Percentiles rank a stretch among this genome's conserved stretches.
phyloP scores from a whole-genome alignment of 1,139 yeast genomes.

The Taphrina betulina region DNA sequence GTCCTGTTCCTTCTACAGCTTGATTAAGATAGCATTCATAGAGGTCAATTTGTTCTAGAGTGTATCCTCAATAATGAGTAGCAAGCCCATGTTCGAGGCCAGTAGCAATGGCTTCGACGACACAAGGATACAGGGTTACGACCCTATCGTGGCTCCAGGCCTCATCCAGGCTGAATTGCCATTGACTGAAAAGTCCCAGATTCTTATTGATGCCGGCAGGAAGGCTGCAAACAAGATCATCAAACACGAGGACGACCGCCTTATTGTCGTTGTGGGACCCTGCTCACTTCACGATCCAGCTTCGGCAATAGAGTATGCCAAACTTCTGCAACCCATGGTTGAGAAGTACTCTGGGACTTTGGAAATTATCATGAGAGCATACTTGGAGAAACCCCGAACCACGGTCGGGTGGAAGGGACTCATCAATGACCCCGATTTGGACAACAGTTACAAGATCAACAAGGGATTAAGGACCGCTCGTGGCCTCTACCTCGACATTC shows the following conservation, averaged over 20 bases:
- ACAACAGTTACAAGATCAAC: conserved; percentile 89
- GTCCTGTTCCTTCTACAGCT: too few relatives aligned
- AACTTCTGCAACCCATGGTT: conserved; percentile 61
- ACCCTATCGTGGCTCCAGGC: conserved; percentile 95
- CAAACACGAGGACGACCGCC: conserved; percentile 63
- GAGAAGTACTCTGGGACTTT: conserved; percentile 72
- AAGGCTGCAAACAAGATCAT: conserved; percentile 69
- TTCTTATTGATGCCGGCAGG: conserved; percentile 73
- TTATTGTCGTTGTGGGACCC: conserved; percentile 86
- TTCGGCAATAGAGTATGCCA: conserved; percentile 86
- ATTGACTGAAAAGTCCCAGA: conserved; percentile 59
- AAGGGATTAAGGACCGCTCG: conserved; percentile 88
- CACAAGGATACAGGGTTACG: conserved; percentile 69
- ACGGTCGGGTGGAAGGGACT: conserved; percentile 99
- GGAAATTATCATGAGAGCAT: conserved; percentile 90
- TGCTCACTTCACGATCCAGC: conserved; percentile 92
- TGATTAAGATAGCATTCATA: too few relatives aligned
- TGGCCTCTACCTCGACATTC: conserved; percentile 78
- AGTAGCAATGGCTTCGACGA: conserved; percentile 52
- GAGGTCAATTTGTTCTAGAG: too few relatives aligned
- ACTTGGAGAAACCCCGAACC: conserved; percentile 96
- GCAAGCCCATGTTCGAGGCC: conserved; percentile 39
- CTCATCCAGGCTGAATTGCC: conserved; percentile 87
- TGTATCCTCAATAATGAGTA: background rate
- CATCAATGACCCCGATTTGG: conserved; percentile 93